Evolutionary conservation across 108 stramenopile species (phyloP).

Genomic region (Pseudonitzschia multiseries): DNA sequence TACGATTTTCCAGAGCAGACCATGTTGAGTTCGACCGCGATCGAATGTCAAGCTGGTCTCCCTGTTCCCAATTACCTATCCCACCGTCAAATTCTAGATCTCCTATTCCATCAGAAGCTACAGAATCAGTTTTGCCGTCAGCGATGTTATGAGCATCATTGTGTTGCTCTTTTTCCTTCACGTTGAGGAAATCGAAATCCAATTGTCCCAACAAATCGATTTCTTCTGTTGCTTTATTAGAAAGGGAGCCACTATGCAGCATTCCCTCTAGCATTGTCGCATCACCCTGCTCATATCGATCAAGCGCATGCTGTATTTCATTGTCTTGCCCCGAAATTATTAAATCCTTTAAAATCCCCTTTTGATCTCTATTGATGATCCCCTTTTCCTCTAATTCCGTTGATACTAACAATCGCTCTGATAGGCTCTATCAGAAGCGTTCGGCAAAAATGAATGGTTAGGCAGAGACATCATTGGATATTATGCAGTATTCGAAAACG

Average conservation of each 20-base stretch:
- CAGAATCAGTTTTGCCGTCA: constrained; percentile 14
- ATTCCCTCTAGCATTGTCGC: constrained; percentile 65
- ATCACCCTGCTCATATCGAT: constrained; percentile 87
- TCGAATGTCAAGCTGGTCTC: constrained; percentile 9
- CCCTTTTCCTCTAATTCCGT: constrained; percentile 87
- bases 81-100: constrained; percentile 77
- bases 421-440: constrained; percentile 57
- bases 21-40: constrained; percentile 40
- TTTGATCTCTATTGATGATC: constrained; percentile 78
- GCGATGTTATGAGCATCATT: background rate
- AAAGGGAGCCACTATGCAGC: constrained; percentile 62
- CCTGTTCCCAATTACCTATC: constrained; percentile 33
- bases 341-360: constrained; percentile 88
- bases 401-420: constrained; percentile 75
- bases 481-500: background rate
- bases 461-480: background rate
- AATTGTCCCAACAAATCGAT: constrained; percentile 85
- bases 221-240: constrained; percentile 48
- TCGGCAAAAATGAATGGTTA: constrained; percentile 3
- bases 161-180: constrained; percentile 33
- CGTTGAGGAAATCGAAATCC: constrained; percentile 85
- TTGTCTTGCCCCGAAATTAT: constrained; percentile 82
- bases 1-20: constrained; percentile 15
- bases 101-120: constrained; percentile 68
- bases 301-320: constrained; percentile 78